Percentiles rank a stretch among this genome's conserved stretches.
phyloP scores from a whole-genome alignment of 2,329 filamentous ascomycete species.

The Alternaria sp. region DNA sequence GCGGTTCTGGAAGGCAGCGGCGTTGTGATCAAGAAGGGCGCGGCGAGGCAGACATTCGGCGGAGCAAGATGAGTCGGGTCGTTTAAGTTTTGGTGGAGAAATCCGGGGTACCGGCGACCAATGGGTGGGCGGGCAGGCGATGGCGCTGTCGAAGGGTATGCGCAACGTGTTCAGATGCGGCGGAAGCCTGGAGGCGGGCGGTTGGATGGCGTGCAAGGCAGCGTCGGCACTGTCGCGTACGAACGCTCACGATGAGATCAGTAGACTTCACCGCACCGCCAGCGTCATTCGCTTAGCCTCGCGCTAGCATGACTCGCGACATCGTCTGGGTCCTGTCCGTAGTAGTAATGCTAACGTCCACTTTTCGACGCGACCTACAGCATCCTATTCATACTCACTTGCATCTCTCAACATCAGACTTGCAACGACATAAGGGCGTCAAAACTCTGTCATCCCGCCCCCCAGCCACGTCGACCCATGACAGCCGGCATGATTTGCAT shows the following conservation, averaged over 20 bases:
- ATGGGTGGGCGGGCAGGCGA: neutral
- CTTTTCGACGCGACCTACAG: neutral
- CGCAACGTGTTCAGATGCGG: slow-evolving; percentile 2
- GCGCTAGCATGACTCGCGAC: slow-evolving; percentile 18
- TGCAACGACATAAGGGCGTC: neutral
- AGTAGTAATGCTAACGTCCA: slow-evolving; percentile 5
- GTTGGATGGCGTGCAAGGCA: neutral
- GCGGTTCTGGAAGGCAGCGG: slow-evolving; percentile 9
- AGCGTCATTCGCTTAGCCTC: slow-evolving; percentile 16
- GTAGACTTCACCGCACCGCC: slow-evolving; percentile 12
- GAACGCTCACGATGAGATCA: slow-evolving; percentile 21
- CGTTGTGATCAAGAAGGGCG: slow-evolving; percentile 5
- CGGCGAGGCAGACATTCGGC: slow-evolving; percentile 5
- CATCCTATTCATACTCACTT: neutral
- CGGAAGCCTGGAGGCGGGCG: neutral
- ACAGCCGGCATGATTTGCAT: neutral
- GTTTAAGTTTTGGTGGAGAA: slow-evolving; percentile 6
- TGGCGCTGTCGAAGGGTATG: neutral
- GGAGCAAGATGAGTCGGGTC: slow-evolving; percentile 6
- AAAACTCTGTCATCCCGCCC: neutral
- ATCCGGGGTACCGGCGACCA: neutral
- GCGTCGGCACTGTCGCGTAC: slow-evolving; percentile 9
- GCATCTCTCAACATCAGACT: neutral
- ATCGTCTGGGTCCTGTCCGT: slow-evolving; percentile 1
- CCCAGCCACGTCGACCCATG: neutral